A percentile compares a stretch with the other conserved stretches of the same genome.
Conservation (phyloP, 768 basidiomycete species). For the Kwoniella pini region DNA sequence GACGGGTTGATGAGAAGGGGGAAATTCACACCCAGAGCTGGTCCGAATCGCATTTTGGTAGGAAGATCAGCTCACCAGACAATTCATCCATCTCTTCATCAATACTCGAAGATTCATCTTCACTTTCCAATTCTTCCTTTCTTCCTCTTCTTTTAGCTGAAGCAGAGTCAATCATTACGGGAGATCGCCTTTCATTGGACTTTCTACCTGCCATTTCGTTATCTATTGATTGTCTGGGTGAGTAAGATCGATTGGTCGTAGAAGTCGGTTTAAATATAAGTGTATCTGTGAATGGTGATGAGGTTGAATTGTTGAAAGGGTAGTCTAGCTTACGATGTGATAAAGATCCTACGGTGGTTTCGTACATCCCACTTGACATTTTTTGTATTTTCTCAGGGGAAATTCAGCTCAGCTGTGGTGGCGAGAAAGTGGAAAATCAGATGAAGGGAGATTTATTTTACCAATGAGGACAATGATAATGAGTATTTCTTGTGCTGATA, state of each 20-base stretch:
- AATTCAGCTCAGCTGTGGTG: background rate
- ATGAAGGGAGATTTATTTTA: too few species aligned
- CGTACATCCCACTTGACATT: slow-evolving; percentile 18
- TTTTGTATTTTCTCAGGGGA: background rate
- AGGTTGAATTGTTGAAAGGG: background rate
- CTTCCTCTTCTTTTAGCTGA: background rate
- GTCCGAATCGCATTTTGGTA: too few species aligned
- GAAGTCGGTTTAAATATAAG: background rate
- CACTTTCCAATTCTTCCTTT: slow-evolving; percentile 12
- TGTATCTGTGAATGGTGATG: slow-evolving; percentile 8
- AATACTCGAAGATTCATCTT: slow-evolving; percentile 11
- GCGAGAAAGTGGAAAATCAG: background rate
- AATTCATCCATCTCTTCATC: slow-evolving; percentile 44
- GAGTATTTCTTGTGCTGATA: too few species aligned
- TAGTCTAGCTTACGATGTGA: slow-evolving; percentile 6
- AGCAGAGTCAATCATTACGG: background rate
- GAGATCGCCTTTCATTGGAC: background rate
- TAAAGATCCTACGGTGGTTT: slow-evolving; percentile 18
- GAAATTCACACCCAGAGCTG: too few species aligned
- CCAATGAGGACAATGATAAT: too few species aligned
- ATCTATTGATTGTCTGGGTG: background rate
- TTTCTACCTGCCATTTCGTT: background rate
- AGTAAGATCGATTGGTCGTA: background rate
- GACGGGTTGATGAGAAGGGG: background rate
- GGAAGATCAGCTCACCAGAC: slow-evolving; percentile 32